These are phyloP conservation scores for Solanum raphanifolium DNA, from an alignment of 257 asterid genomes.

Conservation along the genomic window DNA sequence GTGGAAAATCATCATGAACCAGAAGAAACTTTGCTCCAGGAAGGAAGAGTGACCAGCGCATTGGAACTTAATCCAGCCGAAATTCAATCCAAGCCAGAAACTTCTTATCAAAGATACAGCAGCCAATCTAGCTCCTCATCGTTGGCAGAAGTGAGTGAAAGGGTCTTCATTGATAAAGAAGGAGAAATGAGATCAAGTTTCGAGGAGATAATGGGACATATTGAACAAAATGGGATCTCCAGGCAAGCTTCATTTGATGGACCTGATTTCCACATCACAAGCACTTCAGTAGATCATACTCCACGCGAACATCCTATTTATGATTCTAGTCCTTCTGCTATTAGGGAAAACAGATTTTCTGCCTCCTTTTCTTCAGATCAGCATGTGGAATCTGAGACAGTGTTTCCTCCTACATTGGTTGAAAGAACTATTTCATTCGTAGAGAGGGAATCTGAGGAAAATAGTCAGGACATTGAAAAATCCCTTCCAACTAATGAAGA, in stretches of 20 bases:
- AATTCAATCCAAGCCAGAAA: conserved; percentile 3
- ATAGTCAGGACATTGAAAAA: conserved; percentile 13
- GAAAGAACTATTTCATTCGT: conserved; percentile 17
- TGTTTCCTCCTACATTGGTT: conserved; percentile 12
- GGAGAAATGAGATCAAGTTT: conserved; percentile 25
- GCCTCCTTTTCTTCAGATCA: conserved; percentile 38
- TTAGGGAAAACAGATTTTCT: conserved; percentile 20
- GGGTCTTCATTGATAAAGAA: conserved; percentile 20
- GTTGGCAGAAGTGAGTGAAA: conserved; percentile 44
- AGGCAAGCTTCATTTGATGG: conserved; percentile 22
- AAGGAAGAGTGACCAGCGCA: neutral
- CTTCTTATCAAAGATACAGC: conserved; percentile 10
- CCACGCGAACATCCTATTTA: conserved; percentile 12
- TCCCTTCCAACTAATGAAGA: conserved; percentile 9
- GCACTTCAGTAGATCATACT: conserved; percentile 7
- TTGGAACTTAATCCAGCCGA: conserved; percentile 7
- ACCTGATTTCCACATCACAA: conserved; percentile 10
- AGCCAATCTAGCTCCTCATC: conserved; percentile 58
- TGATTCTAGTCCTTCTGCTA: conserved; percentile 16
- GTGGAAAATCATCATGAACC: neutral
- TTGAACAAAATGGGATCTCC: conserved; percentile 21
- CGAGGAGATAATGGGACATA: conserved; percentile 17
- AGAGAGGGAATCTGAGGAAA: conserved; percentile 26
- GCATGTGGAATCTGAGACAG: conserved; percentile 35
- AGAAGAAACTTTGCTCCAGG: neutral